Evolutionary conservation across 2,329 filamentous ascomycete genomes (phyloP).

Genomic region (Claviceps pazoutovae): DNA sequence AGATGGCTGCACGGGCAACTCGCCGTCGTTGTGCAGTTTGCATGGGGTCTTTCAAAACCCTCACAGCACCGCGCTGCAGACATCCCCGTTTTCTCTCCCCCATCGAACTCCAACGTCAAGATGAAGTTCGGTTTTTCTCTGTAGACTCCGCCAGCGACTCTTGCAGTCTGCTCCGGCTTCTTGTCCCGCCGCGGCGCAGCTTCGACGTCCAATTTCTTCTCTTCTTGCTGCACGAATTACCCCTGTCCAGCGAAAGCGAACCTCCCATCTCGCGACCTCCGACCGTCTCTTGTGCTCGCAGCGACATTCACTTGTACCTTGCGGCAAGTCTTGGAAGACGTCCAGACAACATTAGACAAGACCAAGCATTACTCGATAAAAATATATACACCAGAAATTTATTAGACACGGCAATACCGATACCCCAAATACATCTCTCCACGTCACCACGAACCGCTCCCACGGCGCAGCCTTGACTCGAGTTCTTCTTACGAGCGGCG

Average conservation of each 20-base stretch:
- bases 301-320: slow-evolving; percentile 40
- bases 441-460: neutral
- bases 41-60: slow-evolving; percentile 20
- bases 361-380: neutral
- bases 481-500: neutral
- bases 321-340: slow-evolving; percentile 16
- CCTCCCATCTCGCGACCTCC: neutral
- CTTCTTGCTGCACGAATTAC: no score
- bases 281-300: slow-evolving; percentile 14
- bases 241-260: no score
- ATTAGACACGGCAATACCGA: neutral
- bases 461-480: slow-evolving; percentile 1
- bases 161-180: slow-evolving; percentile 38
- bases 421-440: neutral
- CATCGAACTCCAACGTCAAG: slow-evolving; percentile 36
- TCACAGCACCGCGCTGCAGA: slow-evolving; percentile 4
- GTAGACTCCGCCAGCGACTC: slow-evolving; percentile 38
- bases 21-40: neutral
- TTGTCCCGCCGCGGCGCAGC: slow-evolving; percentile 24
- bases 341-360: slow-evolving; percentile 1
- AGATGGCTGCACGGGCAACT: no score
- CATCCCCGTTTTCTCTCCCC: slow-evolving; percentile 9
- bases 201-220: slow-evolving; percentile 5
- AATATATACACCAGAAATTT: no score
- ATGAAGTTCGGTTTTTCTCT: slow-evolving; percentile 40